Evolutionary conservation across 176 grass and related monocot genomes (phyloP), one percentile per base, ranked within the genome.

Genomic region (Zoysia japonica): DNA sequence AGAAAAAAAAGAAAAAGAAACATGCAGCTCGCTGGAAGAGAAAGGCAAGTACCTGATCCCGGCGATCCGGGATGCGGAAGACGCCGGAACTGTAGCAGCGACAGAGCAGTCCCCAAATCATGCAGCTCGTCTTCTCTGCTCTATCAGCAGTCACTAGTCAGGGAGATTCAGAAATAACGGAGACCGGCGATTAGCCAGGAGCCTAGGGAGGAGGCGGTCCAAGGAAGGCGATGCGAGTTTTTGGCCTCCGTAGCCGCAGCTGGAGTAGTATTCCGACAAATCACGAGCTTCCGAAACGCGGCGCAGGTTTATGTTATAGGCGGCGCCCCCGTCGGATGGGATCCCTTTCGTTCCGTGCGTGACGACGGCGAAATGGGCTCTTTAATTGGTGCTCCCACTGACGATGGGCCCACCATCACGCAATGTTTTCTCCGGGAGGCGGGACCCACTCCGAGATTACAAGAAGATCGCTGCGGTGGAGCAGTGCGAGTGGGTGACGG

Each of bases 31-130:
- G 28, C 28, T 28, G 28, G 69, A 1, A 14, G 12, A 1, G 4
- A 10, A 41, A 55, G 3, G 5, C 47, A 57, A 2, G n/a, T 66
- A 85, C 83, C 83, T 72, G 67, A 65, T 85, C 75, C 57, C 67
- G 67, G 47, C 9, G 57, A 78, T 47, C 56, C 40, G 48, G 15
- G 59, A 72, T 19, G 48, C 46, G 9, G 11, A 11, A 62, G 55
- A 17, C 12, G 42, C 2, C 12, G 20, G 20, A 39, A 12, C 78
- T 17, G n/a, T 2, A 19, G 28, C 28, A 28, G 7, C 17, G 52
- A 69, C 17, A 14, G 50, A 80, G 10, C 43, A 55, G 65, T 28
- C 0, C 14, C 1, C 11, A 62, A 75, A 4, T 50, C 2, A 77
- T 1, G 28, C 28, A 28, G 4, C 28, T 28, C 0, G 28, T 28